Percentiles rank a stretch among this genome's conserved stretches.
Conservation (phyloP, 2,329 filamentous ascomycete species). For the Leptodontidium sp. region DNA sequence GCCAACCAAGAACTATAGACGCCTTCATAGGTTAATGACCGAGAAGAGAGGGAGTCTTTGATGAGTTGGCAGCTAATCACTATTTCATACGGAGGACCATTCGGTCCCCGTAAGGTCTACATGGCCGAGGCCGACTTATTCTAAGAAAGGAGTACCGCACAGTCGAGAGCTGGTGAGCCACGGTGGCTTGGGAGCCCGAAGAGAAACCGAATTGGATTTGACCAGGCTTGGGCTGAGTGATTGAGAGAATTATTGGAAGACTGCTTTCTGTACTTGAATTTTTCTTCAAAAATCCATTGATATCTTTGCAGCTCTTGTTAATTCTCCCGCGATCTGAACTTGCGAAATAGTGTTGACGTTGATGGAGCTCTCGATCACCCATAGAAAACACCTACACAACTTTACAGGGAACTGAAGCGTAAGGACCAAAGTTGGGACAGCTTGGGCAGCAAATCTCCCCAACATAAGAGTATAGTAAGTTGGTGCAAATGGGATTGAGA, state of each 20-base stretch:
- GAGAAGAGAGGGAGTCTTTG: background rate
- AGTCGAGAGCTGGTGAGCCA: background rate
- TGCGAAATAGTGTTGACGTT: too few relatives aligned
- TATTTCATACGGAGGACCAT: background rate
- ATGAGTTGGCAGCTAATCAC: background rate
- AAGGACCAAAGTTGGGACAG: too few relatives aligned
- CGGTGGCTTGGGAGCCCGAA: background rate
- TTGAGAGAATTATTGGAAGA: background rate
- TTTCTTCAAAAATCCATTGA: background rate
- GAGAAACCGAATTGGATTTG: too few relatives aligned
- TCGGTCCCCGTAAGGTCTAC: background rate
- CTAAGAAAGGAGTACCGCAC: background rate
- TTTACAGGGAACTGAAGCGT: background rate
- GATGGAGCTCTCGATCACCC: too few relatives aligned
- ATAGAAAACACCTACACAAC: too few relatives aligned
- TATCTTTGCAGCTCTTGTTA: background rate
- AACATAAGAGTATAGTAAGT: too few relatives aligned
- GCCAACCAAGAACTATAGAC: too few relatives aligned
- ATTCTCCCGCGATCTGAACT: too few relatives aligned
- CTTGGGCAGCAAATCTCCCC: too few relatives aligned
- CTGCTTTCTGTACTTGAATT: too few relatives aligned
- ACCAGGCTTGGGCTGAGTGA: background rate
- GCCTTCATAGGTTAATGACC: too few relatives aligned
- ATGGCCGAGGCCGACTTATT: background rate
- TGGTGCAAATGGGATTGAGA: too few relatives aligned